Conservation (phyloP, 2,329 filamentous ascomycete species). For the Colletotrichum cordylinicola region DNA sequence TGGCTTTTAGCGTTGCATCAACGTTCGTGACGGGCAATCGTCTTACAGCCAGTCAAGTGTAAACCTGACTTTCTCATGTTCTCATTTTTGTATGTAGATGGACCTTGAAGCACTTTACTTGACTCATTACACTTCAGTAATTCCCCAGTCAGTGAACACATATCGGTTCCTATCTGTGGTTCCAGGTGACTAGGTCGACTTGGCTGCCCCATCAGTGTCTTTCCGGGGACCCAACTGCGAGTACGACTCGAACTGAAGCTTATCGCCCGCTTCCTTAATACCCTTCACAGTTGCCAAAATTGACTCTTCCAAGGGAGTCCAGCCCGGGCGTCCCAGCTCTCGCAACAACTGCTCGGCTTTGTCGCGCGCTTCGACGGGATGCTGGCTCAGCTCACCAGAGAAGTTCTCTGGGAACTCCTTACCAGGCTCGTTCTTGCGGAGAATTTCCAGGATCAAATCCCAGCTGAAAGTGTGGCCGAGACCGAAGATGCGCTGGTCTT, state of each 20-base stretch:
- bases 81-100: background rate
- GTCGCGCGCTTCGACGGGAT: background rate
- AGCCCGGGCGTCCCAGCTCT: background rate
- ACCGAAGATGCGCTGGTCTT: constrained; percentile 57
- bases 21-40: background rate
- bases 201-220: background rate
- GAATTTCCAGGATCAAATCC: constrained; percentile 41
- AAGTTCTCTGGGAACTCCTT: constrained; percentile 28
- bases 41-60: background rate
- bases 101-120: background rate
- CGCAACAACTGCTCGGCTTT: background rate
- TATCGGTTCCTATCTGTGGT: background rate
- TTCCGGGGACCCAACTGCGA: background rate
- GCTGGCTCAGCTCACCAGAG: background rate
- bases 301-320: background rate
- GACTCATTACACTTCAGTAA: no score
- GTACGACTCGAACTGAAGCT: background rate
- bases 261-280: background rate
- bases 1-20: background rate
- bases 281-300: background rate
- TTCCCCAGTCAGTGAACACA: no score
- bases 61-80: background rate
- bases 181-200: background rate
- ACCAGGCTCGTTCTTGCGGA: constrained; percentile 26
- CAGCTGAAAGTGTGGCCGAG: constrained; percentile 53